Percentiles rank a stretch among this genome's conserved stretches.
Conservation (phyloP, 192 early-diverging fungal genomes). For the Coemansia sp. region DNA sequence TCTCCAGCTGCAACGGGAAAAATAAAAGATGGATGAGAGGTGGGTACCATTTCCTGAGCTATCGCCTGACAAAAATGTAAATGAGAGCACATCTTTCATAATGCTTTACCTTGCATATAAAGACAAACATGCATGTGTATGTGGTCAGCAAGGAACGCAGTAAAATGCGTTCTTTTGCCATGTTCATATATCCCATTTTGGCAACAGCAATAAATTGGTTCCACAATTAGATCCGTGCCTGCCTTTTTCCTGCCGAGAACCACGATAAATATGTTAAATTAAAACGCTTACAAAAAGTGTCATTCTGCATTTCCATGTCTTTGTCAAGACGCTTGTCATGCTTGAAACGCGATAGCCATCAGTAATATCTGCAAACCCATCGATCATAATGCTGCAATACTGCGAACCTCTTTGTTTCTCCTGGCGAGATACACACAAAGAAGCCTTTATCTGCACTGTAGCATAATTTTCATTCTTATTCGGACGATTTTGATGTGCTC, state of each 20-base stretch:
- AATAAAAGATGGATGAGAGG: too few species aligned
- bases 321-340: constrained; percentile 1
- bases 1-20: too few species aligned
- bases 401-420: constrained; percentile 9
- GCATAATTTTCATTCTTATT: neutral
- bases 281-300: neutral
- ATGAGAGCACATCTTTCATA: constrained; percentile 1
- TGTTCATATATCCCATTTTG: constrained; percentile 10
- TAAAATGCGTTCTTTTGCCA: neutral
- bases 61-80: neutral
- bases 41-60: neutral
- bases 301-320: neutral
- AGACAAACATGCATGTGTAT: constrained; percentile 5
- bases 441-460: neutral
- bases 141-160: constrained; percentile 4
- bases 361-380: constrained; percentile 53
- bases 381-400: constrained; percentile 20
- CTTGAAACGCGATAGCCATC: constrained; percentile 34
- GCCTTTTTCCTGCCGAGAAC: neutral
- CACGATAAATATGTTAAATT: neutral
- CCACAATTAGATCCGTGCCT: neutral
- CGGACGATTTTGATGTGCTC: neutral
- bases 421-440: neutral
- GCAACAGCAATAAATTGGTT: neutral
- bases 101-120: constrained; percentile 8